Percentiles rank a stretch among this genome's conserved stretches.
Conservation (phyloP, 257 asterid genomes). For the Solanum bulbocastanum region DNA sequence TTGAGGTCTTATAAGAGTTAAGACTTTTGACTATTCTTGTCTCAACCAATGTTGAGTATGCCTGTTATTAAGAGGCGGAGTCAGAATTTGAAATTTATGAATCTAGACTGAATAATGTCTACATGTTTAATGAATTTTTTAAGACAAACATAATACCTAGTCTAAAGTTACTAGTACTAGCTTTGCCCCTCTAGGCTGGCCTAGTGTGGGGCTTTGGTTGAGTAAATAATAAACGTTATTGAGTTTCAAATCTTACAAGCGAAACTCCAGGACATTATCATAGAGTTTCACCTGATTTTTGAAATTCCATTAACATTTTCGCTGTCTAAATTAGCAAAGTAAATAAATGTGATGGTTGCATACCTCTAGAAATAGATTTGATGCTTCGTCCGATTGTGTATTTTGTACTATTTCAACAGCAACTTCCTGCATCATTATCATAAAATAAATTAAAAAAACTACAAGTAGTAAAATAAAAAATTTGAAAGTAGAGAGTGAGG, state of each 20-base stretch:
- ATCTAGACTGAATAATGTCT: too few relatives aligned
- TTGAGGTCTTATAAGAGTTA: background rate
- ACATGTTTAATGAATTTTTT: too few relatives aligned
- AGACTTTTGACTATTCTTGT: background rate
- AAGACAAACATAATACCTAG: background rate
- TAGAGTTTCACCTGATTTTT: background rate
- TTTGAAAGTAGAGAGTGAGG: background rate
- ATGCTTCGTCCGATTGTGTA: conserved; percentile 31
- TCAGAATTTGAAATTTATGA: too few relatives aligned
- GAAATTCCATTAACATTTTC: background rate
- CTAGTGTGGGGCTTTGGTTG: background rate
- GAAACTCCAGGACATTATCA: background rate
- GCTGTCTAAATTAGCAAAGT: background rate
- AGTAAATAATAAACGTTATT: background rate
- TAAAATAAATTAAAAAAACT: background rate
- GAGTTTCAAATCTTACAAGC: background rate
- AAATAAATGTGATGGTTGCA: background rate
- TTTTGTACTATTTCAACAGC: conserved; percentile 55
- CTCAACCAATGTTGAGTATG: background rate
- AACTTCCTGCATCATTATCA: conserved; percentile 39
- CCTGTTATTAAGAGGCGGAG: background rate
- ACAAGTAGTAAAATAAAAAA: background rate
- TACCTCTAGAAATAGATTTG: conserved; percentile 33
- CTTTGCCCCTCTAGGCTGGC: background rate
- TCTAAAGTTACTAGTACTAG: background rate